phyloP scores from a whole-genome alignment of 345 rosid species.

The Aegle marmelos region DNA sequence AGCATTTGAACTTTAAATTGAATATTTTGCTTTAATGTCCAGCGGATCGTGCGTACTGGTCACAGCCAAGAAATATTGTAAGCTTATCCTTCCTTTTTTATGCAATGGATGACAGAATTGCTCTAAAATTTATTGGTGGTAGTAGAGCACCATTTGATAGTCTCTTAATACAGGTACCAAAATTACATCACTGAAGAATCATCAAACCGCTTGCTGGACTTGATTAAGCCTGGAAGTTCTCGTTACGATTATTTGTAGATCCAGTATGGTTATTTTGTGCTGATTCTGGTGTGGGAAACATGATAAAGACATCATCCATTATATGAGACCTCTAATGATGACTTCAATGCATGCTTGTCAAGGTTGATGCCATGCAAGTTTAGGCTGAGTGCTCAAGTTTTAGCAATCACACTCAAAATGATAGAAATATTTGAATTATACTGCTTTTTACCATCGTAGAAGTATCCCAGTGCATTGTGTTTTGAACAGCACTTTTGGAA shows the following conservation, averaged over 20 bases:
- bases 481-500: not conserved
- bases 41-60: slow-evolving; percentile 53
- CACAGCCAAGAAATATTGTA: slow-evolving; percentile 64
- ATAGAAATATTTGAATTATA: not conserved
- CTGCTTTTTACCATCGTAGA: not conserved
- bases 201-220: slow-evolving; percentile 53
- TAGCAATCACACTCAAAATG: not conserved
- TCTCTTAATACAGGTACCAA: slow-evolving; percentile 66
- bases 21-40: slow-evolving; percentile 24
- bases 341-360: not conserved
- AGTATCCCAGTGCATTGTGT: not conserved
- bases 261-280: not conserved
- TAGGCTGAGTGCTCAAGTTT: not conserved
- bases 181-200: slow-evolving; percentile 70
- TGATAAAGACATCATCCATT: not conserved
- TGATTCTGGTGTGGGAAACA: not conserved
- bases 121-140: not conserved
- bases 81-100: slow-evolving; percentile 28
- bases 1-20: no score
- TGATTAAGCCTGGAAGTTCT: slow-evolving; percentile 73
- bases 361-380: not conserved
- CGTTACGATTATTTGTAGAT: slow-evolving; percentile 9
- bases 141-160: slow-evolving; percentile 3
- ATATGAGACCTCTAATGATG: not conserved
- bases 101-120: not conserved